A percentile compares a stretch with the other conserved stretches of the same genome.
Conservation (phyloP, 2,329 filamentous ascomycete genomes). For the Pyrenochaeta sp. region DNA sequence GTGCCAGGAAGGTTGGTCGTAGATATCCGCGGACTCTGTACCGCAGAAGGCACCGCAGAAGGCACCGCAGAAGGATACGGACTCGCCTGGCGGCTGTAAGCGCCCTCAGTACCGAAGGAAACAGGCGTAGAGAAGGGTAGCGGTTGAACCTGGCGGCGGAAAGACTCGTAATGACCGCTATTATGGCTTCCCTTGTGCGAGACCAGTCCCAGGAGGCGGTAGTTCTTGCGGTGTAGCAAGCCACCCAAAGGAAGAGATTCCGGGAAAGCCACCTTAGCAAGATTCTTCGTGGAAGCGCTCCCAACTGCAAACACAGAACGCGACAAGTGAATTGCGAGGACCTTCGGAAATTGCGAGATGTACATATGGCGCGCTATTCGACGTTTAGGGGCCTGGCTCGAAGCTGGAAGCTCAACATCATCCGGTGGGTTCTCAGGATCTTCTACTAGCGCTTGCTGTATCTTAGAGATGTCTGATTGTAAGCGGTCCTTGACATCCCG, state of each 20-base stretch:
- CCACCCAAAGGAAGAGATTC: constrained; percentile 85
- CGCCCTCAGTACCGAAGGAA: constrained; percentile 77
- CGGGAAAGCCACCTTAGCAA: constrained; percentile 91
- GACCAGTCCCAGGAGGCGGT: constrained; percentile 85
- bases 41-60: constrained; percentile 51
- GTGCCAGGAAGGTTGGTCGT: constrained; percentile 36
- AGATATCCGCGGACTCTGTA: constrained; percentile 58
- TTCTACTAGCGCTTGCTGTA: constrained; percentile 74
- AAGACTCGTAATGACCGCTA: constrained; percentile 97
- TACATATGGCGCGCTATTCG: constrained; percentile 88
- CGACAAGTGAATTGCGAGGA: constrained; percentile 91
- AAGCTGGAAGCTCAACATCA: constrained; percentile 77
- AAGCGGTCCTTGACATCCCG: constrained; percentile 57
- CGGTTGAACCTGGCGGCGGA: constrained; percentile 82
- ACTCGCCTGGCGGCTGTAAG: constrained; percentile 71
- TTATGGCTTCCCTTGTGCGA: constrained; percentile 96
- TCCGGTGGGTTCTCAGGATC: constrained; percentile 82
- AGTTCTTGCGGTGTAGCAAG: constrained; percentile 78
- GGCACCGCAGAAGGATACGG: constrained; percentile 55
- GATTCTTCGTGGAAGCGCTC: constrained; percentile 85
- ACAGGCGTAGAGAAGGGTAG: constrained; percentile 84
- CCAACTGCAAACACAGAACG: constrained; percentile 87
- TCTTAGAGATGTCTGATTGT: constrained; percentile 67
- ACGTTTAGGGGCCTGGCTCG: constrained; percentile 77
- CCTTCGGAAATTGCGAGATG: constrained; percentile 85